Evolutionary conservation across 345 rosid species (phyloP), one percentile per base, ranked within the genome.

Genomic region (Hibiscus syriacus): DNA sequence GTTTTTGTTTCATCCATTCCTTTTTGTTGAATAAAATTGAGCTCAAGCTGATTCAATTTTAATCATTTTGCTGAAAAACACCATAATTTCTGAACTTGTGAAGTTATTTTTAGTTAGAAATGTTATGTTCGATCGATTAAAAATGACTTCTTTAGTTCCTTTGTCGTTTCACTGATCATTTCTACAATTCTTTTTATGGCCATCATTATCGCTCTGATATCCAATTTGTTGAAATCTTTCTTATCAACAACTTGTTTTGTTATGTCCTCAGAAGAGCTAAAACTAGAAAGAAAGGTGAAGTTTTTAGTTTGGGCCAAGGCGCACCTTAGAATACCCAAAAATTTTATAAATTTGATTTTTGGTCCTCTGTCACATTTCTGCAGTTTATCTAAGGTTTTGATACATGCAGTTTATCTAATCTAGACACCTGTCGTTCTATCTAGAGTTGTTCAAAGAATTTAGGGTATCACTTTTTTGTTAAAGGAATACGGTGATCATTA

Each of bases 401-500:
- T 49, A 36, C 72, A 54, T 70, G 64, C 59, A n/a, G 22, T 22
- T 16, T 57, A 0, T 20, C 16, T 19, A 26, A 6, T 26, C 6
- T 20, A 6, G 7, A 49, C 61, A 2, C 39, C 58, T 71, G 73
- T 25, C 29, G 23, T 16, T 56, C 62, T 43, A 6, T 9, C 4
- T 22, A 26, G 34, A 55, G 4, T 7, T 29, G 23, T 29, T 43
- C 66, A 46, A 56, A n/a, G 23, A 61, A 7, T 55, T 46, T 2
- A 20, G 29, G 29, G 50, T 55, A 29, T 48, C 30, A 5, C 26
- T 25, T 4, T 57, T 57, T 22, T 70, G 77, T 79, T 72, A 64
- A 74, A 76, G 83, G 73, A 62, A 76, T 72, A 66, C 64, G 82
- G 53, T 10, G 4, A 45, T 23, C 3, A 56, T 60, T 58, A 32